Evolutionary conservation across 2,329 filamentous ascomycete genomes (phyloP).

Genomic region (Peltaster fructicola): DNA sequence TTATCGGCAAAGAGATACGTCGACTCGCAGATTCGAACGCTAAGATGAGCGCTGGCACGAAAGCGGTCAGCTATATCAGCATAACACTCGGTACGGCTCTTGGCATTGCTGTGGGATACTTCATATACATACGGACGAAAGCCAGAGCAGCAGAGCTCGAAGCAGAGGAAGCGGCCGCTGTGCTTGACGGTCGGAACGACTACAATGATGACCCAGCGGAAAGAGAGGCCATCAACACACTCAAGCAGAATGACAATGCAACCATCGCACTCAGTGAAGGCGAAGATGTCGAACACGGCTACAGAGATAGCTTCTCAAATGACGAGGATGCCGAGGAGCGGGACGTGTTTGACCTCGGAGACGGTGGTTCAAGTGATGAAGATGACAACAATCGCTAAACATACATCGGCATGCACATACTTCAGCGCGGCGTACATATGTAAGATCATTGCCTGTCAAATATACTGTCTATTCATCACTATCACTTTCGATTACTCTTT

Average conservation of each 20-base stretch:
- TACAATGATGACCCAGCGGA: slow-evolving; percentile 25
- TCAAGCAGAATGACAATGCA: slow-evolving; percentile 33
- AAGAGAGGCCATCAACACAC: slow-evolving; percentile 26
- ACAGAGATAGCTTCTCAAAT: slow-evolving; percentile 25
- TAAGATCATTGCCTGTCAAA: too few species aligned
- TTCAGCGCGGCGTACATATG: too few species aligned
- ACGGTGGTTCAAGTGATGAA: slow-evolving; percentile 21
- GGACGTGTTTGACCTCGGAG: slow-evolving; percentile 28
- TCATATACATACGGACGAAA: slow-evolving; percentile 57
- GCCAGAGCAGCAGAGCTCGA: slow-evolving; percentile 32
- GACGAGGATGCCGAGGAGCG: slow-evolving; percentile 26
- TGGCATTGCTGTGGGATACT: slow-evolving; percentile 58
- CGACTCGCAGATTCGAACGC: slow-evolving; percentile 67
- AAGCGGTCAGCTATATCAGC: slow-evolving; percentile 65
- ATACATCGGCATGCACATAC: too few species aligned
- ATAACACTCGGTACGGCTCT: slow-evolving; percentile 56
- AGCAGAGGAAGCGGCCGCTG: slow-evolving; percentile 25
- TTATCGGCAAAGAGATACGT: slow-evolving; percentile 72
- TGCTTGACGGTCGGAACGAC: slow-evolving; percentile 27
- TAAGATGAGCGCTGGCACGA: slow-evolving; percentile 63
- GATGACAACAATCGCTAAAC: slow-evolving; percentile 6
- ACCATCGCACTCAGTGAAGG: slow-evolving; percentile 37
- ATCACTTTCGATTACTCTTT: too few species aligned
- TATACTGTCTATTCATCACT: too few species aligned
- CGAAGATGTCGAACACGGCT: slow-evolving; percentile 23